Evolutionary conservation across 495 filamentous ascomycete genomes (phyloP).

Genomic region (Podospora anserina): DNA sequence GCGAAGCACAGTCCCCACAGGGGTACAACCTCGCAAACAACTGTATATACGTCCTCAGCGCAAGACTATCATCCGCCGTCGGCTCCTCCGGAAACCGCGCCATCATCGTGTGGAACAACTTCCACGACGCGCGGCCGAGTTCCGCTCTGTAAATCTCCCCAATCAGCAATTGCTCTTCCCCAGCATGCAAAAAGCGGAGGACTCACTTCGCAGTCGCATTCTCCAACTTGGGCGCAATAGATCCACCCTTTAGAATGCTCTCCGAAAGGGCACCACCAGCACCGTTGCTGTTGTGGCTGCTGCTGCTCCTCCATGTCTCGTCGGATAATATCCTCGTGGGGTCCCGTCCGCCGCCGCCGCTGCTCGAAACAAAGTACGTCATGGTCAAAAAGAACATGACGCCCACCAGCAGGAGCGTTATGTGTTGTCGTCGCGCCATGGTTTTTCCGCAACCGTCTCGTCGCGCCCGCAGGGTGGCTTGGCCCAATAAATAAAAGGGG

Average conservation of each 20-base stretch:
- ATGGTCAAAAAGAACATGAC: slow-evolving; percentile 37
- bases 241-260: slow-evolving; percentile 63
- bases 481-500: background rate
- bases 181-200: background rate
- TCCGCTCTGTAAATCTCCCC: slow-evolving; percentile 59
- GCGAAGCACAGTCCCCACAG: slow-evolving; percentile 88
- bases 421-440: slow-evolving; percentile 46
- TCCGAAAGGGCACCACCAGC: slow-evolving; percentile 27
- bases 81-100: slow-evolving; percentile 87
- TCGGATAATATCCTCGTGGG: slow-evolving; percentile 4
- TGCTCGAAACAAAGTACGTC: slow-evolving; percentile 37
- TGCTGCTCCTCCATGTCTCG: background rate
- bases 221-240: slow-evolving; percentile 83
- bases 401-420: slow-evolving; percentile 38
- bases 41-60: slow-evolving; percentile 79
- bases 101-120: slow-evolving; percentile 93
- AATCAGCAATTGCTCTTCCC: no score
- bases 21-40: slow-evolving; percentile 92
- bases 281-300: slow-evolving; percentile 8
- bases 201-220: slow-evolving; percentile 85
- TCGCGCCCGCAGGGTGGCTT: no score
- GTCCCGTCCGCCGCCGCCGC: slow-evolving; percentile 2
- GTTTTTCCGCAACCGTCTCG: background rate
- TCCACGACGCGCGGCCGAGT: slow-evolving; percentile 84
- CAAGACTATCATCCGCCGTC: slow-evolving; percentile 74